Conservation (phyloP, 2,329 filamentous ascomycete species). For the Calonectria pseudoturangicola region DNA sequence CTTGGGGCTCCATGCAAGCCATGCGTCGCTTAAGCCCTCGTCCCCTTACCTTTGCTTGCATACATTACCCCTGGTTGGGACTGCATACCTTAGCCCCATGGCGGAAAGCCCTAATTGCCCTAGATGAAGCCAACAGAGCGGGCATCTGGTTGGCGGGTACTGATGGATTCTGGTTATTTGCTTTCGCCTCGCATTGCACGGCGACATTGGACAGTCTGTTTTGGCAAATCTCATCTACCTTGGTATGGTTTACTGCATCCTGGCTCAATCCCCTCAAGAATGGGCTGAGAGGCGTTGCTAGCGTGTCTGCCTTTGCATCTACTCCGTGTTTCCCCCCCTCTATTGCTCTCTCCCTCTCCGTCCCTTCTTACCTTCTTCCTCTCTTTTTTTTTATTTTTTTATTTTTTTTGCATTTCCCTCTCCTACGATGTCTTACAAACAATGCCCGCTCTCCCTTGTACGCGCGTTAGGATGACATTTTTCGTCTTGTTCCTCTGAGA, state of each 20-base stretch:
- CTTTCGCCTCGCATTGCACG: conserved; percentile 35
- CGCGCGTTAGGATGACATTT: conserved; percentile 47
- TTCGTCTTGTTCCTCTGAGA: conserved; percentile 42
- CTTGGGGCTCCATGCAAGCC: conserved; percentile 1
- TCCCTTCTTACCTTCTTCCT: neutral
- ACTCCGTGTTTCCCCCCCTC: conserved; percentile 13
- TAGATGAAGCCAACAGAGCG: conserved; percentile 51
- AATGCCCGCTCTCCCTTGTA: conserved; percentile 46
- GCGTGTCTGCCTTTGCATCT: conserved; percentile 8
- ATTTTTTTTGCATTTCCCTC: conserved; percentile 26
- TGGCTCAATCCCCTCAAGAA: conserved; percentile 2
- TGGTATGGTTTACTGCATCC: conserved; percentile 9
- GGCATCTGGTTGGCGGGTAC: conserved; percentile 53
- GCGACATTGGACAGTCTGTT: conserved; percentile 35
- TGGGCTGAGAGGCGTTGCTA: conserved; percentile 4
- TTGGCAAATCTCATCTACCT: conserved; percentile 28
- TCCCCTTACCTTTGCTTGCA: neutral
- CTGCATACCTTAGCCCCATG: conserved; percentile 14
- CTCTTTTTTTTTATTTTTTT: conserved; percentile 28
- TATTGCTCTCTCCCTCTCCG: neutral
- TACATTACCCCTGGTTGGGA: conserved; percentile 2
- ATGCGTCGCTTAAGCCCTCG: neutral
- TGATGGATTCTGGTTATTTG: conserved; percentile 8
- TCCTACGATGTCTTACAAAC: conserved; percentile 33
- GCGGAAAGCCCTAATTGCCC: conserved; percentile 14